Evolutionary conservation across 2,329 filamentous ascomycete genomes (phyloP), one percentile per base, ranked within the genome.

Genomic region (Bimuria novae-zelandiae): DNA sequence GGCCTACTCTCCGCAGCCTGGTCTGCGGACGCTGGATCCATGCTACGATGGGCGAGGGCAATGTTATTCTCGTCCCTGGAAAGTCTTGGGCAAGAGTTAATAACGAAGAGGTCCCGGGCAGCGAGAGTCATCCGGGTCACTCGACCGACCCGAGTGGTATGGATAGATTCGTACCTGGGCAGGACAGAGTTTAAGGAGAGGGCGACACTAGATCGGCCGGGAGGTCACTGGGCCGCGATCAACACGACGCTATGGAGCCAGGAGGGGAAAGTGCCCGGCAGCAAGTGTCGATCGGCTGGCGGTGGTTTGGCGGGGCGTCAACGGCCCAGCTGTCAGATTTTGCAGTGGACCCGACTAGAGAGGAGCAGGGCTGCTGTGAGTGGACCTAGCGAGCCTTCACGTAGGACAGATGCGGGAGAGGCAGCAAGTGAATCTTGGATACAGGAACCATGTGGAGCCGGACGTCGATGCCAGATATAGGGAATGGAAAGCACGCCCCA

Each of bases 401-500:
- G 59, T 56, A 56, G 54, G 54, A 57, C 55, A 55, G 48, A 52
- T 12, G 43, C 53, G 45, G 50, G 54, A 57, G 41, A 54, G 39
- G 40, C 33, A 27, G 36, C 35, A 45, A 42, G n/a, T n/a, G n/a
- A n/a, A n/a, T 19, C 27, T 32, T n/a, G 29, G 41, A 17, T 14
- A 12, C 21, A 40, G 59, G 57, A 63, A 56, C 64, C 51, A 67
- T 63, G 61, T 68, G 65, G 68, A 67, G 62, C 54, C 53, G 60
- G 65, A 57, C 54, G 52, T 51, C 54, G 56, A 61, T 45, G 52
- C 53, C 51, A 60, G 52, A 62, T 63, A 65, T 62, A 63, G 41
- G 39, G 61, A 56, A 51, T 39, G 59, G 52, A 52, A n/a, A 64
- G 69, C 70, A 73, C 71, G 67, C 59, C 71, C 69, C 69, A 71